Conservation (phyloP, 2,329 filamentous ascomycete species). For the Aspergillus ochraceus region DNA sequence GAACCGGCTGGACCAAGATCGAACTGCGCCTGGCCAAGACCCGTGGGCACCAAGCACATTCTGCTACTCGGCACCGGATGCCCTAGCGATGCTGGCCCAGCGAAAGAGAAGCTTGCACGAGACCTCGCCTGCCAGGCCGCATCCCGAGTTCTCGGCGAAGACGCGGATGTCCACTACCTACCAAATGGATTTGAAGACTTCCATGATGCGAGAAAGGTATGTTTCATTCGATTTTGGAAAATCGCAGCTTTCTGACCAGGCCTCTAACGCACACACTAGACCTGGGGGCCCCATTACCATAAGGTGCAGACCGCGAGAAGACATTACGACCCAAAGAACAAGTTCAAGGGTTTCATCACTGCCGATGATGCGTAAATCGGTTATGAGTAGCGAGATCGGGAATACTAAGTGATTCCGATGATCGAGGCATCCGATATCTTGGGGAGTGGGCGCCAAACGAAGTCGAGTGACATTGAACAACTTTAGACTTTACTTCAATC, state of each 20-base stretch:
- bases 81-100: slow-evolving; percentile 3
- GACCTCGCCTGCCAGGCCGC: slow-evolving; percentile 6
- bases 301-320: slow-evolving; percentile 1
- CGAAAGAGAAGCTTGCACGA: slow-evolving; percentile 4
- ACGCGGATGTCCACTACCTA: not conserved
- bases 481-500: too few relatives aligned
- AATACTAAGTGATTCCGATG: too few relatives aligned
- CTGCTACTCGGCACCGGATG: slow-evolving; percentile 10
- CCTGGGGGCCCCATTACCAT: slow-evolving; percentile 8
- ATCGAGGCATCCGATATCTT: too few relatives aligned
- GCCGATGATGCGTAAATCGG: not conserved
- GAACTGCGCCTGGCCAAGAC: slow-evolving; percentile 11
- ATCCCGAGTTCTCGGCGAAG: not conserved
- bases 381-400: too few relatives aligned
- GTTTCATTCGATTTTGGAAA: not conserved
- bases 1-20: not conserved
- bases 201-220: slow-evolving; percentile 9
- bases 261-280: not conserved
- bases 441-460: too few relatives aligned
- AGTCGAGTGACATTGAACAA: too few relatives aligned
- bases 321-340: not conserved
- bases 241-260: not conserved
- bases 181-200: slow-evolving; percentile 7
- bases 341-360: slow-evolving; percentile 5
- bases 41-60: slow-evolving; percentile 6